Evolutionary conservation across 176 grass and related monocot species (phyloP).

Genomic region (Microstegium vimineum): DNA sequence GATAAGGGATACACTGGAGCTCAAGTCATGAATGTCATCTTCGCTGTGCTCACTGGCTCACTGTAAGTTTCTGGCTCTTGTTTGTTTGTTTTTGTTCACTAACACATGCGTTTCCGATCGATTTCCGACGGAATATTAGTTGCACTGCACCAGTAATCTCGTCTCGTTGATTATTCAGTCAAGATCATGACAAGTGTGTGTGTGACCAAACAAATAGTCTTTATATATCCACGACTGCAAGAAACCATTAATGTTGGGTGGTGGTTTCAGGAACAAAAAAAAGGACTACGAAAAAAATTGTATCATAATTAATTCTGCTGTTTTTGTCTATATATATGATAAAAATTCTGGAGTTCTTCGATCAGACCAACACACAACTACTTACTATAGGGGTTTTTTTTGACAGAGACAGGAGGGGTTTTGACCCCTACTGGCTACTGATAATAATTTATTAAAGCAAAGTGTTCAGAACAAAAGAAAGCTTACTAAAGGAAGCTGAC

Average conservation of each 20-base stretch:
- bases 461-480: too few species aligned
- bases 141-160: not conserved
- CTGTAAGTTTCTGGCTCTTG: constrained; percentile 38
- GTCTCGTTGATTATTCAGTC: not conserved
- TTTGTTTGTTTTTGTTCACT: not conserved
- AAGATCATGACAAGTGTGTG: not conserved
- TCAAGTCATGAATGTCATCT: constrained; percentile 62
- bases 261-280: not conserved
- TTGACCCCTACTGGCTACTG: too few species aligned
- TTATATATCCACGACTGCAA: not conserved
- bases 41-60: constrained; percentile 64
- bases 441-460: too few species aligned
- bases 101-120: too few species aligned
- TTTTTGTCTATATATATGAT: not conserved
- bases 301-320: not conserved
- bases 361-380: not conserved
- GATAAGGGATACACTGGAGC: constrained; percentile 52
- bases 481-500: constrained; percentile 23
- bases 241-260: not conserved
- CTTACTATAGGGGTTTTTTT: too few species aligned
- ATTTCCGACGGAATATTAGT: not conserved
- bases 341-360: not conserved
- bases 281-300: not conserved
- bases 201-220: not conserved
- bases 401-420: too few species aligned